A percentile compares a stretch with the other conserved stretches of the same genome.
These are phyloP conservation scores for Neonothopanus nambi DNA, from an alignment of 1,284 basidiomycete genomes.

Conservation along the genomic window DNA sequence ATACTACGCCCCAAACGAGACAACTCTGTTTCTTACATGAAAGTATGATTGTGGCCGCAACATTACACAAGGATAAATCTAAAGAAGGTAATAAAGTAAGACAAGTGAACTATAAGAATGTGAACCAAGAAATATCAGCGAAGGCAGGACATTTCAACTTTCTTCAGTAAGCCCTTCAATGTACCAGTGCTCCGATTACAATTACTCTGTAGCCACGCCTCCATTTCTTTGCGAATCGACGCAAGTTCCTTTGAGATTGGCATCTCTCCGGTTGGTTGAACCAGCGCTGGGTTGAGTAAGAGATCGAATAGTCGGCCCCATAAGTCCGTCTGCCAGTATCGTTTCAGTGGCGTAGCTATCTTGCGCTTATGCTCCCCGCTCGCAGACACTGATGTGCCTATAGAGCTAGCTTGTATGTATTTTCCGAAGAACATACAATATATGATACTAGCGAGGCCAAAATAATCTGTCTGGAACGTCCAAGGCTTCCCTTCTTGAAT, in stretches of 20 bases:
- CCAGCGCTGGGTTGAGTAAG: conserved; percentile 77
- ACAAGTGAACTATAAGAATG: neutral
- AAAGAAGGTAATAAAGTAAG: neutral
- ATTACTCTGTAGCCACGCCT: conserved; percentile 79
- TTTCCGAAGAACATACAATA: conserved; percentile 97
- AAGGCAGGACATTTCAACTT: conserved; percentile 62
- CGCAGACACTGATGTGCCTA: conserved; percentile 25
- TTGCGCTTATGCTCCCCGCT: conserved; percentile 43
- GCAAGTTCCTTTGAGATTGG: conserved; percentile 75
- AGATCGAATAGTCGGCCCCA: conserved; percentile 87
- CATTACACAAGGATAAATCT: neutral
- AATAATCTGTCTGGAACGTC: conserved; percentile 96
- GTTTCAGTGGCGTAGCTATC: conserved; percentile 79
- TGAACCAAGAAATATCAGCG: conserved; percentile 1
- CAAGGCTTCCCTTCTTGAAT: conserved; percentile 83
- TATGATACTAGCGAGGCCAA: conserved; percentile 88
- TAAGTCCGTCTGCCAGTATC: conserved; percentile 93
- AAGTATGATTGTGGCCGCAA: neutral
- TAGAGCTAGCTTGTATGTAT: conserved; percentile 79
- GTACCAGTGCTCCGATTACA: conserved; percentile 88
- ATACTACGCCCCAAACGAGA: conserved; percentile 23
- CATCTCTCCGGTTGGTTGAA: conserved; percentile 53
- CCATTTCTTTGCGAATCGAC: conserved; percentile 77
- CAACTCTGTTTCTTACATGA: too few species aligned
- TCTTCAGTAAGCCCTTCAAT: conserved; percentile 82